Evolutionary conservation across 306 rosid genomes (phyloP).

Genomic region (Vigna trinervia): DNA sequence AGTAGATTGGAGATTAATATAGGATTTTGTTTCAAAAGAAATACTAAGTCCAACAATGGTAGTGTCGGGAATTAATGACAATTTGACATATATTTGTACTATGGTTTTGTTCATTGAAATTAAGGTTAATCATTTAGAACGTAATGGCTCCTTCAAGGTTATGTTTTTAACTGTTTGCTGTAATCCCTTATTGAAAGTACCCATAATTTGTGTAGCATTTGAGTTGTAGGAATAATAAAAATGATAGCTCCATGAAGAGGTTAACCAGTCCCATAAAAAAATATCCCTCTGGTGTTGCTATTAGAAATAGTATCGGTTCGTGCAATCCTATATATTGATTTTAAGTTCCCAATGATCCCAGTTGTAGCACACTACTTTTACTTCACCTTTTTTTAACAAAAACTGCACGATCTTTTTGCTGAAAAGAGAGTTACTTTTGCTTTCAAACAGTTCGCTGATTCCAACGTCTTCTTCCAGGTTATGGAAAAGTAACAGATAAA

Average conservation of each 20-base stretch:
- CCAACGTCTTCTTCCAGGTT: background rate
- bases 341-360: no score
- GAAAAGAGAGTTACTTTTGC: constrained; percentile 7
- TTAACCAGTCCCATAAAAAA: background rate
- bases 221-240: background rate
- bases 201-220: background rate
- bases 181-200: background rate
- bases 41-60: background rate
- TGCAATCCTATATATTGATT: background rate
- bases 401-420: constrained; percentile 2
- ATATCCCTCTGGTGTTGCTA: background rate
- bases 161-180: background rate
- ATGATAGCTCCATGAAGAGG: background rate
- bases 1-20: background rate
- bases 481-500: constrained; percentile 1
- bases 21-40: background rate
- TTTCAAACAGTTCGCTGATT: background rate
- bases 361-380: constrained; percentile 15
- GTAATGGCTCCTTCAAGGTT: background rate
- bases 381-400: background rate
- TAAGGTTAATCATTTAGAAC: background rate
- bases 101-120: background rate
- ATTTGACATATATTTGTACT: background rate
- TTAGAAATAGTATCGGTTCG: background rate
- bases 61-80: background rate